Evolutionary conservation across 257 asterid genomes (phyloP).

Genomic region (Solanum virginianum): DNA sequence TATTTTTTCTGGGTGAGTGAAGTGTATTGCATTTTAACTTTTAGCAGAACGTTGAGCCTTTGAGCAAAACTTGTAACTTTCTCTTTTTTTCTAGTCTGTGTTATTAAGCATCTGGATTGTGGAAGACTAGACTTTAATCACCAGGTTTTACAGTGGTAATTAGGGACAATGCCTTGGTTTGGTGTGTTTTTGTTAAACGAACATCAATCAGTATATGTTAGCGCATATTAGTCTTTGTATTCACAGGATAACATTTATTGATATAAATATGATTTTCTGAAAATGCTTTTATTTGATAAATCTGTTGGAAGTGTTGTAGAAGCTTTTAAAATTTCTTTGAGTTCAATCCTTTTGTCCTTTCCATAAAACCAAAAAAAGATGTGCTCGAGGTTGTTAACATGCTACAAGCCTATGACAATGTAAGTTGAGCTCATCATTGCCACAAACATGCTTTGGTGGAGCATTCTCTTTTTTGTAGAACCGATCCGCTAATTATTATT

Average conservation of each 20-base stretch:
- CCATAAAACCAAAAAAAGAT: too few relatives aligned
- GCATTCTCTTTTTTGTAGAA: not conserved
- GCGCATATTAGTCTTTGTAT: not conserved
- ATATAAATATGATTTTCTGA: not conserved
- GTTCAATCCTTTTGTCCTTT: not conserved
- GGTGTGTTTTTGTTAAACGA: not conserved
- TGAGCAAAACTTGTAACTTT: not conserved
- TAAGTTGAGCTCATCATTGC: not conserved
- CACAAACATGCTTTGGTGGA: not conserved
- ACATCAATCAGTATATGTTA: not conserved
- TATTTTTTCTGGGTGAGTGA: not conserved
- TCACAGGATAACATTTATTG: not conserved
- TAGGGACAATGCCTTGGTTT: not conserved
- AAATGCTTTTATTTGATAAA: not conserved
- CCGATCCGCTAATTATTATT: not conserved
- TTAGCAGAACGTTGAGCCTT: not conserved
- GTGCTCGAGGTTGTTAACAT: not conserved
- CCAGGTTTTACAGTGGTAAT: not conserved
- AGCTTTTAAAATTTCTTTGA: not conserved
- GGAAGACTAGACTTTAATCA: not conserved
- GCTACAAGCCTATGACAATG: not conserved
- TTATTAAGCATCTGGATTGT: not conserved
- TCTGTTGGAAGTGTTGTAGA: not conserved
- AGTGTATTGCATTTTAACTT: not conserved
- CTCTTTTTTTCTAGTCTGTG: not conserved